Percentiles rank a stretch among this genome's conserved stretches.
These are phyloP conservation scores for Pleurotus citrinopileatus DNA, from an alignment of 768 basidiomycete genomes.

Conservation along the genomic window DNA sequence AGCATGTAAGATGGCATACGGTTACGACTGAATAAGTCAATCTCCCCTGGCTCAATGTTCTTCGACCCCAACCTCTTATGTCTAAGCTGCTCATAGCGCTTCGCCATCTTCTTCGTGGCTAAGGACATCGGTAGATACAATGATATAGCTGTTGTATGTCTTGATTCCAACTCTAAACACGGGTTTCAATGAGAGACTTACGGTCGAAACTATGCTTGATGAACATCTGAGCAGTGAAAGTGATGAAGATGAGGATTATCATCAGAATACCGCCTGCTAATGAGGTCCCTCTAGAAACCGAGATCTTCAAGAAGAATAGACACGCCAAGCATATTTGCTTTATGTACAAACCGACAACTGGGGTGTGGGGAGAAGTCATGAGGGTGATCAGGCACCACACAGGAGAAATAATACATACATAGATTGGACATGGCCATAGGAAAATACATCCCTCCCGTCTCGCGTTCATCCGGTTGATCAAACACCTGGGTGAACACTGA, in stretches of 20 bases:
- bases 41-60: slow-evolving; percentile 21
- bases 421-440: slow-evolving; percentile 11
- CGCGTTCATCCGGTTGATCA: slow-evolving; percentile 12
- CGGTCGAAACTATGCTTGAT: slow-evolving; percentile 37
- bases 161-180: background rate
- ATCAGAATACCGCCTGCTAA: slow-evolving; percentile 48
- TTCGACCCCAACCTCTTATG: slow-evolving; percentile 19
- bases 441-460: slow-evolving; percentile 12
- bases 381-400: background rate
- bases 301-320: slow-evolving; percentile 61
- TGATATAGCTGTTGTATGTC: slow-evolving; percentile 37
- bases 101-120: slow-evolving; percentile 53
- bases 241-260: slow-evolving; percentile 56
- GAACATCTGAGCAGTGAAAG: slow-evolving; percentile 40
- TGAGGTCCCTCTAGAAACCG: slow-evolving; percentile 31
- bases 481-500: slow-evolving; percentile 9
- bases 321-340: slow-evolving; percentile 64
- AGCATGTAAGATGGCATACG: slow-evolving; percentile 19
- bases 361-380: background rate
- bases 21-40: slow-evolving; percentile 34
- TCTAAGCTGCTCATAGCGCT: slow-evolving; percentile 35
- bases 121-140: slow-evolving; percentile 60
- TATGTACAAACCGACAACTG: slow-evolving; percentile 70
- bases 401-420: slow-evolving; percentile 11
- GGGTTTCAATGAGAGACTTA: slow-evolving; percentile 21